A percentile compares a stretch with the other conserved stretches of the same genome.
Conservation (phyloP, 805 yeast species). For the Saccharomycopsis amapae region DNA sequence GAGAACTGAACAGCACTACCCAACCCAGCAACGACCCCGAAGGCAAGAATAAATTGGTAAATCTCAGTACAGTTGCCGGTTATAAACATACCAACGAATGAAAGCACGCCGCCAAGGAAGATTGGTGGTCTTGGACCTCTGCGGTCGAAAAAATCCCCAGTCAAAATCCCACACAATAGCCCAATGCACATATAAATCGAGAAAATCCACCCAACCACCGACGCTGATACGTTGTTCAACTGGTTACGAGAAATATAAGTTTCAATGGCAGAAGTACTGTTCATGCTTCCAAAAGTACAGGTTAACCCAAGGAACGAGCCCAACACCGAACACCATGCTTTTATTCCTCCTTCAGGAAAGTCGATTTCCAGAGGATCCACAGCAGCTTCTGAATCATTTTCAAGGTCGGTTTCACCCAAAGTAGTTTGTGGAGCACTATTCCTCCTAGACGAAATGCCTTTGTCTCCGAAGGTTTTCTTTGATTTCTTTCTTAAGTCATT, state of each 20-base stretch:
- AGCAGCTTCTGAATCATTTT: too few species aligned
- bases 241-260: conserved; percentile 52
- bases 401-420: too few species aligned
- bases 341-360: conserved; percentile 52
- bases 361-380: too few species aligned
- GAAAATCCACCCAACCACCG: conserved; percentile 58
- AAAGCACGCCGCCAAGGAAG: conserved; percentile 34
- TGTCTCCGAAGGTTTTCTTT: too few species aligned
- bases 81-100: conserved; percentile 44
- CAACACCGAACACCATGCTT: conserved; percentile 48
- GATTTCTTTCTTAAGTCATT: too few species aligned
- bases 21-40: conserved; percentile 46
- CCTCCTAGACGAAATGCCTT: too few species aligned
- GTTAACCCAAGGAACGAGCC: conserved; percentile 54
- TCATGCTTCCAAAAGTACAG: conserved; percentile 49
- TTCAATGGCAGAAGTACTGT: conserved; percentile 56
- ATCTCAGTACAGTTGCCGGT: conserved; percentile 43
- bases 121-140: conserved; percentile 42
- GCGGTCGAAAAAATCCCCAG: conserved; percentile 53
- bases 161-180: conserved; percentile 41
- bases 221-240: conserved; percentile 36
- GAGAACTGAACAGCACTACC: conserved; percentile 52
- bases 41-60: conserved; percentile 55
- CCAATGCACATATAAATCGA: conserved; percentile 47
- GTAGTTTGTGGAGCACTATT: too few species aligned